A percentile compares a stretch with the other conserved stretches of the same genome.
phyloP scores from a whole-genome alignment of 257 asterid genomes.

The Solanum sparsipilum region DNA sequence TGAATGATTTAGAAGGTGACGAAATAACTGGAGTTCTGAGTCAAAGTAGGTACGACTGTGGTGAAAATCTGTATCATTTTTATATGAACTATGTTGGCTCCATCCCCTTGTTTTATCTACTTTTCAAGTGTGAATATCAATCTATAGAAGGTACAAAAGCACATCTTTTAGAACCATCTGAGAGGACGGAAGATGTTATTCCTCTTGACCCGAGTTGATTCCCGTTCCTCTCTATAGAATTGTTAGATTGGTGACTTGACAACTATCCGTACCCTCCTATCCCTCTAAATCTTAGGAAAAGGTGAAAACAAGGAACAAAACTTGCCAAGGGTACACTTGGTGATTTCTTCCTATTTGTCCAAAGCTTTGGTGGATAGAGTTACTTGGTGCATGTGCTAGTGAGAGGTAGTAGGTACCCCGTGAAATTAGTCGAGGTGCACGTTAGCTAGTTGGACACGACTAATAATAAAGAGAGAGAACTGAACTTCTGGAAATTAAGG shows the following conservation, averaged over 20 bases:
- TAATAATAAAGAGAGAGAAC: neutral
- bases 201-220: neutral
- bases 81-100: neutral
- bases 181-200: neutral
- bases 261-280: neutral
- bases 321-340: neutral
- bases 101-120: neutral
- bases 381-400: neutral
- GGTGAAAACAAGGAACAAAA: neutral
- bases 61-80: neutral
- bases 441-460: neutral
- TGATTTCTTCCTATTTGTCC: neutral
- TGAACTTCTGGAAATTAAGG: neutral
- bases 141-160: neutral
- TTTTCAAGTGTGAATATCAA: neutral
- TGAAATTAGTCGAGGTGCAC: neutral
- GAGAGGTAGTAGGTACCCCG: neutral
- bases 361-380: neutral
- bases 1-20: neutral
- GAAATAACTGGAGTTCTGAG: neutral
- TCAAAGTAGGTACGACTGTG: neutral
- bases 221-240: neutral
- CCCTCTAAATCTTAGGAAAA: neutral
- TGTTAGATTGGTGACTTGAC: neutral
- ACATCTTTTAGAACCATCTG: neutral